Evolutionary conservation across 1,284 basidiomycete species (phyloP).

Genomic region (Ceratobasidium theobromae): DNA sequence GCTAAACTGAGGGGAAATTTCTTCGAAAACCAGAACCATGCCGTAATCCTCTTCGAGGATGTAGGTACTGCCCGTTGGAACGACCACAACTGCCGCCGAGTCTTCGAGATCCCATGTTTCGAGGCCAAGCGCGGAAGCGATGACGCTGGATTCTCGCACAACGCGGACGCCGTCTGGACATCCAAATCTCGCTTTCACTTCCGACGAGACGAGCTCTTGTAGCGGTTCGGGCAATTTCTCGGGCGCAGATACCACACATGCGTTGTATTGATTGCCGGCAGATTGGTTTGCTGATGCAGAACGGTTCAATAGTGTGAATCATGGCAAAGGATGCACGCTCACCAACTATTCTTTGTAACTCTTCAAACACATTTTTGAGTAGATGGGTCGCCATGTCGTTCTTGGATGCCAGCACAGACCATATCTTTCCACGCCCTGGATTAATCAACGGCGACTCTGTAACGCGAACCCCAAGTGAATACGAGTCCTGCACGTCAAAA

Average conservation of each 20-base stretch:
- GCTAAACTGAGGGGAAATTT: background rate
- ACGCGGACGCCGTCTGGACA: background rate
- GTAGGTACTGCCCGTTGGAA: background rate
- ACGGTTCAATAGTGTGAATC: background rate
- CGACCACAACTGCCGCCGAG: background rate
- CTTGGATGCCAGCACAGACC: background rate
- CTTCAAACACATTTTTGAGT: background rate
- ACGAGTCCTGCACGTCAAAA: background rate
- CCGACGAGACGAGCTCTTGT: background rate
- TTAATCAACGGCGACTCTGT: background rate
- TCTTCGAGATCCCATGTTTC: background rate
- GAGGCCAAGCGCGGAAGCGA: background rate
- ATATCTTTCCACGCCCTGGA: background rate
- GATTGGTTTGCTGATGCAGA: background rate
- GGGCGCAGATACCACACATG: background rate
- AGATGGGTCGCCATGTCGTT: no score
- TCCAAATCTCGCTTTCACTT: background rate
- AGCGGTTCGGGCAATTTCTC: background rate
- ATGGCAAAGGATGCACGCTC: background rate
- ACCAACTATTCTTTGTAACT: background rate
- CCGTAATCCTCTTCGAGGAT: conserved; percentile 2
- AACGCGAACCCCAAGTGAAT: background rate
- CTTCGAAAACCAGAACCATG: background rate
- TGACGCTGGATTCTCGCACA: background rate
- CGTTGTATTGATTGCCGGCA: background rate